Evolutionary conservation across 495 filamentous ascomycete genomes (phyloP), one percentile per base, ranked within the genome.

Genomic region (Neurospora sp.): DNA sequence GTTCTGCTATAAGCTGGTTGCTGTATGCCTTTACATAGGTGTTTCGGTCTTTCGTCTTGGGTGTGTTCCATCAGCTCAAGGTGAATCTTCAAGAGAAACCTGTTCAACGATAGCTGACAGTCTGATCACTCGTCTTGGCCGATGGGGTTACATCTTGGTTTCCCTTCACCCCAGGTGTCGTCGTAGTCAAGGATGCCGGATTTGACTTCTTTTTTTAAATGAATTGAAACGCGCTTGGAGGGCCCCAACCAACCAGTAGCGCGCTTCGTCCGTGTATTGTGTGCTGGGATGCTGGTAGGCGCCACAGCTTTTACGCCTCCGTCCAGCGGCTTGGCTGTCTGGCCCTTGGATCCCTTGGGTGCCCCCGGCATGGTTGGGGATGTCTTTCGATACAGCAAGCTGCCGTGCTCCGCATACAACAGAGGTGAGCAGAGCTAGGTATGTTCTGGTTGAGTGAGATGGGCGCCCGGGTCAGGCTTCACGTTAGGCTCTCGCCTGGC

Each of bases 171-270:
- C 54, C 54, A 35, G 54, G 54, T 18, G 54, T 66, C 27, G 27
- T 8, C 14, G 27, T 66, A 66, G 27, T 35, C 23, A 37, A 16
- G 71, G 60, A 69, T 75, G 54, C 70, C 75, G 74, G 79, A 70
- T 76, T 77, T 77, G 73, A 77, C 74, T 78, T 73, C 75, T 77
- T 75, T 80, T 77, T 76, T 75, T 78, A 80, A 78, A 79, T 79
- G 73, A 73, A 81, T 74, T 77, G 78, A 78, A 78, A 78, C 79
- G 77, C 79, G 77, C 79, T 75, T 77, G 71, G 69, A 41, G 69
- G 71, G 46, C 66, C 73, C 72, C 62, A 74, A 76, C 80, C 80
- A 82, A 81, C 78, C 78, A 78, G 41, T 49, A n/a, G 46, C 78
- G 75, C 76, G 78, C 79, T 74, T 78, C 78, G 77, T 62, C 49